Evolutionary conservation across 176 grass and related monocot species (phyloP).

Genomic region (Triticum monococcum): DNA sequence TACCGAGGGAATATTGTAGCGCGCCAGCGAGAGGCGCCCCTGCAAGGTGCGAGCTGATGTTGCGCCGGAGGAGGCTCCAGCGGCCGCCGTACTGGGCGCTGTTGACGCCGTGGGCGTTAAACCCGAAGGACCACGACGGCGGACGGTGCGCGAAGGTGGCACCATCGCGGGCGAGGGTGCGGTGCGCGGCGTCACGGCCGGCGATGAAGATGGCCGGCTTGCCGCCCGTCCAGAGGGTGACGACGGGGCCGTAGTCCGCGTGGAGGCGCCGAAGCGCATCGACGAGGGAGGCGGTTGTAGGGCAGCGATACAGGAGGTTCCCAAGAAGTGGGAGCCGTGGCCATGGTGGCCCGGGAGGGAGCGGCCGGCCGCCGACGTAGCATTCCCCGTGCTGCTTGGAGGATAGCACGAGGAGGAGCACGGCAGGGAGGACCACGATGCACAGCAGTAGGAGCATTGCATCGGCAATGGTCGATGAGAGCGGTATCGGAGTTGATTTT

Average conservation of each 20-base stretch:
- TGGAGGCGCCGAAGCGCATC: neutral
- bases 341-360: neutral
- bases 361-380: neutral
- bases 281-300: neutral
- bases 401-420: neutral
- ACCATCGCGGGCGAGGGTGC: slow-evolving; percentile 7
- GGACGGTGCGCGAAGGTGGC: slow-evolving; percentile 6
- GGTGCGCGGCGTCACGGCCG: neutral
- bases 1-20: neutral
- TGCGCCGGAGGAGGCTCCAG: slow-evolving; percentile 25
- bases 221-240: neutral
- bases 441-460: neutral
- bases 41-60: slow-evolving; percentile 8
- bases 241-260: slow-evolving; percentile 2
- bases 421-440: neutral
- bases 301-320: neutral
- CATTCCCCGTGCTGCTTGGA: neutral
- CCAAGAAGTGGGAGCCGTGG: neutral
- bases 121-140: neutral
- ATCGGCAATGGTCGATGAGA: neutral
- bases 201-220: slow-evolving; percentile 20
- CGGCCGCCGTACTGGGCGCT: neutral
- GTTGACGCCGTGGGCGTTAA: slow-evolving; percentile 17
- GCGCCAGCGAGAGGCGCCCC: neutral
- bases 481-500: no score